Base-by-base conservation (phyloP, 2,329 filamentous ascomycete genomes). In the Xenosphaeropsis pyriputrescens region DNA sequence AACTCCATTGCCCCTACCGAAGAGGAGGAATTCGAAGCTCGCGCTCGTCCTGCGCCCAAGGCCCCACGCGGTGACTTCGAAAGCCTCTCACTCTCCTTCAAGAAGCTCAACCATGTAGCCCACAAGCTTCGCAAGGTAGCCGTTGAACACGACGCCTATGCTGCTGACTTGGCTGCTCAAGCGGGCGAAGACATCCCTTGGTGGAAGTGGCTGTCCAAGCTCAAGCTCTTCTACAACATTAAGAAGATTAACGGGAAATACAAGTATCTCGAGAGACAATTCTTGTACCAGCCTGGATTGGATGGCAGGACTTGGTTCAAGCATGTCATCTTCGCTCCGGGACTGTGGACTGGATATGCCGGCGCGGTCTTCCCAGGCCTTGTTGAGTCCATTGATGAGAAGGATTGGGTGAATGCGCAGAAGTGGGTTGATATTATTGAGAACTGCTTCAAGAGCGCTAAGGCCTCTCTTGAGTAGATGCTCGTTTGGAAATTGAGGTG, bases 321-420 rank as follows among this genome's bases (percentile, higher is more conserved):
- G 63, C 89, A 95, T 51, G 80, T 94, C 2, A 81, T 95, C 1
- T 95, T 93, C 58, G 88, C 88, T 1, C 88, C 88, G 0, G 88
- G 88, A 0, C 57, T 89, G 35, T 93, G 86, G 85, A 94, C 85
- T 0, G 88, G 88, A 0, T 95, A 95, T 57, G 66, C 85, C 0
- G 88, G 86, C 3, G 70, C 70, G 37, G 73, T 78, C 12, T 78
- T 74, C 55, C 75, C 75, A 0, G 72, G 75, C 0, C 56, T 79
- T 34, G 62, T 68, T 12, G 75, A 79, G 55, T 74, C 70, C 38
- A 75, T 79, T 41, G 72, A 78, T 40, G 58, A 60, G 12, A 65
- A 67, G 47, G 69, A 79, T 49, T 77, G 65, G 49, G 57, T 52
- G 13, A 74, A 74, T 41, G 74, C 72, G 0, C 47, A 67, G 33